Percentiles rank a stretch among this genome's conserved stretches.
Evolutionary conservation across 495 filamentous ascomycete species (phyloP).

Genomic region (Aspergillus incahuasiensis): DNA sequence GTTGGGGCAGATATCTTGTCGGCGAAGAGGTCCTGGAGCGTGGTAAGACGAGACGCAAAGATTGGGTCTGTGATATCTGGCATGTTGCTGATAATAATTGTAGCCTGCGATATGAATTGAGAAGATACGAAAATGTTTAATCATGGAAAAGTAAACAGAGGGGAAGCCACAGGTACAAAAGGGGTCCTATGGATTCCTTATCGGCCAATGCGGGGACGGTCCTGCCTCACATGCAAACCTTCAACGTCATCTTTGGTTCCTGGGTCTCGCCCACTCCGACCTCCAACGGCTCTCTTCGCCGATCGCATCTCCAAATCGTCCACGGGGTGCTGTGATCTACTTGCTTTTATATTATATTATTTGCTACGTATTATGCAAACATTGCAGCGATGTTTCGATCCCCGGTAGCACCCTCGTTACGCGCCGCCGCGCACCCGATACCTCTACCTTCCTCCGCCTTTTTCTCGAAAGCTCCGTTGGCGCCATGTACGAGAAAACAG

Average conservation of each 20-base stretch:
- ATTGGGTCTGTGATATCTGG: background rate
- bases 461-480: constrained; percentile 1
- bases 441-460: background rate
- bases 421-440: background rate
- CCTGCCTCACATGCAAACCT: background rate
- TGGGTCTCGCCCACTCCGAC: background rate
- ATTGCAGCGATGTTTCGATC: constrained; percentile 13
- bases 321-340: background rate
- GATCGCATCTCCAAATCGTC: background rate
- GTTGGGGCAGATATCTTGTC: background rate
- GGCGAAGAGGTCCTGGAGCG: background rate
- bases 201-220: background rate
- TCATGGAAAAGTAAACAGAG: background rate
- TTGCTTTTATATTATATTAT: background rate
- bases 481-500: background rate
- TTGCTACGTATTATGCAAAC: too few relatives aligned
- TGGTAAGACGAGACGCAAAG: background rate
- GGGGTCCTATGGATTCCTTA: background rate
- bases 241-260: background rate
- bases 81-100: background rate
- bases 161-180: background rate
- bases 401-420: constrained; percentile 10
- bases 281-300: background rate
- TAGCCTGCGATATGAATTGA: background rate
- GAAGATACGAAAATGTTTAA: background rate